A percentile compares a stretch with the other conserved stretches of the same genome.
phyloP scores from a whole-genome alignment of 139 green algal genomes.

The Picochlorum costavermella region DNA sequence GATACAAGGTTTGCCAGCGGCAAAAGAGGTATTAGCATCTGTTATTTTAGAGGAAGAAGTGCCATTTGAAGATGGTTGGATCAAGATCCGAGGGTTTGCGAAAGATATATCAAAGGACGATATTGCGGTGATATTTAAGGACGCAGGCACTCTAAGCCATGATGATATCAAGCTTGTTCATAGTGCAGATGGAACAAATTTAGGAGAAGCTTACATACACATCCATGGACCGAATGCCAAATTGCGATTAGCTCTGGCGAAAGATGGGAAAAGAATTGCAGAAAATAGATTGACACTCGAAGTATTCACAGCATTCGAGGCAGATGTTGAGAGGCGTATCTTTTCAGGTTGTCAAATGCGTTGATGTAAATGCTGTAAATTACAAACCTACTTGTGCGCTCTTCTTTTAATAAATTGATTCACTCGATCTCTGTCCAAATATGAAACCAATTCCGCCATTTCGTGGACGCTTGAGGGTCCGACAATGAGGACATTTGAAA shows the following conservation, averaged over 20 bases:
- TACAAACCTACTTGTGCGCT: slow-evolving; percentile 17
- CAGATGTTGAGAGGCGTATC: slow-evolving; percentile 24
- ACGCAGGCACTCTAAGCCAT: slow-evolving; percentile 21
- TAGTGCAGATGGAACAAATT: slow-evolving; percentile 27
- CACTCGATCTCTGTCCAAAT: slow-evolving; percentile 41
- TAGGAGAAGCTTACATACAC: slow-evolving; percentile 42
- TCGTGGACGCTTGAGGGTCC: slow-evolving; percentile 58
- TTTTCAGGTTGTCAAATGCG: slow-evolving; percentile 18
- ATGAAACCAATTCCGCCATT: slow-evolving; percentile 47
- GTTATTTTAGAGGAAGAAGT: slow-evolving; percentile 37
- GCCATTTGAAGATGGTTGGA: slow-evolving; percentile 42
- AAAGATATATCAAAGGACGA: slow-evolving; percentile 33
- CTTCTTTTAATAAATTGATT: slow-evolving; percentile 48
- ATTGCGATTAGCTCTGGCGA: slow-evolving; percentile 31
- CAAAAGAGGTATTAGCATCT: slow-evolving; percentile 24
- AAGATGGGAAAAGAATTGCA: slow-evolving; percentile 31
- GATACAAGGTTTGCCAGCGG: slow-evolving; percentile 28
- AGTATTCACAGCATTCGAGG: slow-evolving; percentile 23
- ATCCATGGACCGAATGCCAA: slow-evolving; percentile 24
- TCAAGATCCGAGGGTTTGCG: slow-evolving; percentile 42
- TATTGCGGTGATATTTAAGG: slow-evolving; percentile 36
- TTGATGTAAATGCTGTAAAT: slow-evolving; percentile 25
- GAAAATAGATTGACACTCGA: slow-evolving; percentile 4
- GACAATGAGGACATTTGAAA: slow-evolving; percentile 62
- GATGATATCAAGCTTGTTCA: slow-evolving; percentile 36